Base-by-base conservation (phyloP, 495 filamentous ascomycete species). In the Hypoxylon lenormandii region DNA sequence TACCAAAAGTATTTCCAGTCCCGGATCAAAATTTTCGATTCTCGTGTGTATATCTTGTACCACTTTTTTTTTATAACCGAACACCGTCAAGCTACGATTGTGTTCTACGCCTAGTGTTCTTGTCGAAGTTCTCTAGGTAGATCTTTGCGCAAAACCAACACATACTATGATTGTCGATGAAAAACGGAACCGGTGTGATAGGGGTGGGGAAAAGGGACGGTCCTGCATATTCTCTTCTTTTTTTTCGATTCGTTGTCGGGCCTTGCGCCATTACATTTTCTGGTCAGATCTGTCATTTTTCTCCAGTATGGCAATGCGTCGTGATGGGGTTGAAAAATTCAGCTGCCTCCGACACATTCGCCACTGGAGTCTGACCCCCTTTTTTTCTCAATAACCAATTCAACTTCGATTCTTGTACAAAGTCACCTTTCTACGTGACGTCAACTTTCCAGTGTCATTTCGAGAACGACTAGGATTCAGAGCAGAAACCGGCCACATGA, bases 1-100 rank as follows among this genome's bases (percentile, higher is more conserved):
- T 63, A 54, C 66, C 66, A 55, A 59, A 53, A 48, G 28, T 36
- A 54, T 26, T 38, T 47, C 21, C 0, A 38, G 46, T 21, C 57
- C 38, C 30, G 48, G 19, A 42, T 38, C 10, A 37, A 48, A 37
- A 12, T 30, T 28, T 78, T 78, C 77, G 61, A 69, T 79, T 78
- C 74, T 63, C 73, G 64, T 70, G 70, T 72, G 75, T 80, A 72
- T 75, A 59, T 62, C 65, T 11, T 53, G 26, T 58, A 66, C 63
- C 56, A 43, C 4, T 53, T 53, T 64, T 70, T 61, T n/a, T n/a
- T n/a, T n/a, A n/a, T n/a, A n/a, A 59, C 47, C 54, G 28, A 45
- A 50, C 28, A n/a, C 38, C 22, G 46, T 47, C 5, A 12, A 19
- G 36, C 28, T 60, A 48, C 47, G 36, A 33, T 56, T 51, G 46